Conservation (phyloP, 2,329 filamentous ascomycete species). For the Ophiocordyceps camponoti-floridani region DNA sequence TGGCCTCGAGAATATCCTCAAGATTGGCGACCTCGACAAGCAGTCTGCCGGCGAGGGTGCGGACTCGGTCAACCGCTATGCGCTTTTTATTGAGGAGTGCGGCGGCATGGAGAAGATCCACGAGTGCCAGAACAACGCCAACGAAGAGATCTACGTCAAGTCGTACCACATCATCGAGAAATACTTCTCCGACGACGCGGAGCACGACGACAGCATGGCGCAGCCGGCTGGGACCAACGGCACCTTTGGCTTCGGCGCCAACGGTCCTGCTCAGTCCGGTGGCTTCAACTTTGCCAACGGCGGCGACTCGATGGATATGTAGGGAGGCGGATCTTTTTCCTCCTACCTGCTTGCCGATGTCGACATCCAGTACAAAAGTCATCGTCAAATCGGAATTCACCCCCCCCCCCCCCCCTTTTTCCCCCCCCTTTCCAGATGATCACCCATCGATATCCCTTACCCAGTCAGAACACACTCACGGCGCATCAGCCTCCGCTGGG, state of each 20-base stretch:
- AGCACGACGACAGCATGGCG: constrained; percentile 66
- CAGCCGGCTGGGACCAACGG: constrained; percentile 52
- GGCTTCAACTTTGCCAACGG: constrained; percentile 87
- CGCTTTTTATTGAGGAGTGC: constrained; percentile 95
- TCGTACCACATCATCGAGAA: constrained; percentile 99
- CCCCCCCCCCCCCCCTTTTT: not conserved
- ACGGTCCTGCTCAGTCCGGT: constrained; percentile 43
- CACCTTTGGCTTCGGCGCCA: constrained; percentile 64
- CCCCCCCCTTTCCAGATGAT: not conserved
- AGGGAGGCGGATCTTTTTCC: not conserved
- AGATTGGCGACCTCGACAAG: constrained; percentile 98
- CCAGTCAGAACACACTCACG: constrained; percentile 4
- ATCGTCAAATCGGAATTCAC: not conserved
- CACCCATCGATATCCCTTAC: constrained; percentile 2
- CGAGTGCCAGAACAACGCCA: constrained; percentile 98
- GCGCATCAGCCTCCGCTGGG: constrained; percentile 8
- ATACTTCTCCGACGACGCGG: constrained; percentile 98
- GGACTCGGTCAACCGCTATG: constrained; percentile 86
- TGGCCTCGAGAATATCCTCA: constrained; percentile 96
- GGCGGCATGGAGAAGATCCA: constrained; percentile 99
- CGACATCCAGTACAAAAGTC: not conserved
- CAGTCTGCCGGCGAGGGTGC: constrained; percentile 59
- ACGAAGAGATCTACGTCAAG: constrained; percentile 99
- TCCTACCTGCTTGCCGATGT: constrained; percentile 1
- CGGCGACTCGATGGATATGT: constrained; percentile 49